Base-by-base conservation (phyloP, 768 basidiomycete genomes). In the Boletus pseudopeckii region DNA sequence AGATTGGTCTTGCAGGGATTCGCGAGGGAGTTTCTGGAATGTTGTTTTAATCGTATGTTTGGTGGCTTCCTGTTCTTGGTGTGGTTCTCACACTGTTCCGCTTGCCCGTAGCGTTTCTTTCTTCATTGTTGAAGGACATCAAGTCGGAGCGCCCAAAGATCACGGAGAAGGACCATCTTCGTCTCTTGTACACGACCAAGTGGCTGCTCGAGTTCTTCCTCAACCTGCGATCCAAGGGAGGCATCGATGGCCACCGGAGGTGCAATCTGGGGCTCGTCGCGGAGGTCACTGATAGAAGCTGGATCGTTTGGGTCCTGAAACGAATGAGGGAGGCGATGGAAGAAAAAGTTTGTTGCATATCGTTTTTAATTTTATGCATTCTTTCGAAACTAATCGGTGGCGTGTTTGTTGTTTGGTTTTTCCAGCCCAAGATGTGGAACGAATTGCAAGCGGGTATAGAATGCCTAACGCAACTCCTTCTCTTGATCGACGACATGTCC, bases 181-280 rank as follows among this genome's bases (percentile, higher is more conserved):
- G 97, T 7, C 77, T 97, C 24, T 78, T 98, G 39, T 92, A 83
- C 68, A 80, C 97, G 39, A 82, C 88, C 5, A 88, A 91, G 53
- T 98, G 96, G 88, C 88, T 96, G 64, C 80, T 97, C 36, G 87
- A 94, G 56, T 96, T 91, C 75, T 95, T 98, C 72, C 79, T 95
- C 11, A 65, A 72, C 45, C 61, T 75, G 10, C 73, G 79, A 28
- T 60, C 70, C 24, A 71, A 71, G 34, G 77, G 76, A 49, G 73
- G 71, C 13, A 59, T 68, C 28, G 58, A 63, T 58, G 60, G 38
- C 42, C 22, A 65, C 14, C 66, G 64, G 52, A 75, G 69, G 48
- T 90, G 85, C 84, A 71, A 75, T 45, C 85, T 90, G 62, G 86
- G 87, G 18, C 74, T 90, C 45, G 81, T 98, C 37, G 88, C 84